Evolutionary conservation across 768 basidiomycete species (phyloP).

Genomic region (Psilocybe azurescens): DNA sequence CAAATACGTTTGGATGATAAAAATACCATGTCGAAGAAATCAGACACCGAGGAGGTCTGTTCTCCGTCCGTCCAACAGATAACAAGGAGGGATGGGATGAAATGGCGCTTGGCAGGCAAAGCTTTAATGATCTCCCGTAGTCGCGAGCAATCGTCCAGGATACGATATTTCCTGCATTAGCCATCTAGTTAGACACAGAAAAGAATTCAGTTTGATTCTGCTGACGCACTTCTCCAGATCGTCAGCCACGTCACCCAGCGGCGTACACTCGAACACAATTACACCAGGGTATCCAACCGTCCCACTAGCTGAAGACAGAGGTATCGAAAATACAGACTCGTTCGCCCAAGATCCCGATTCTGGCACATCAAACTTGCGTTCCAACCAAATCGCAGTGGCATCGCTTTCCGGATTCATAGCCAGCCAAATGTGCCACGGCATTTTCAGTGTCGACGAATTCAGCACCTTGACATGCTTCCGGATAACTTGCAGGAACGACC

Average conservation of each 20-base stretch:
- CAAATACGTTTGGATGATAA: neutral
- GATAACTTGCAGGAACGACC: conserved; percentile 65
- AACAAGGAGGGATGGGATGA: conserved; percentile 63
- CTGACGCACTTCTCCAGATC: conserved; percentile 65
- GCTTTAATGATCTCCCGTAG: conserved; percentile 65
- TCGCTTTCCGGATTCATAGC: conserved; percentile 76
- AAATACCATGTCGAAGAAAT: conserved; percentile 66
- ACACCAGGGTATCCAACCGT: conserved; percentile 59
- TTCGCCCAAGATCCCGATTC: conserved; percentile 65
- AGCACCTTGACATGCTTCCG: conserved; percentile 42
- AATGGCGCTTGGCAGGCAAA: conserved; percentile 60
- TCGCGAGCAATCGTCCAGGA: conserved; percentile 75
- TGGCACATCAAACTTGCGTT: conserved; percentile 76
- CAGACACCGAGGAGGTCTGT: conserved; percentile 41
- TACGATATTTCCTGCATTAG: conserved; percentile 62
- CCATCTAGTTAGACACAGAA: too few relatives aligned
- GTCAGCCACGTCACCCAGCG: conserved; percentile 64
- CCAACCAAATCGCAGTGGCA: conserved; percentile 81
- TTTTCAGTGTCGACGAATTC: conserved; percentile 33
- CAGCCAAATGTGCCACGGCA: conserved; percentile 73
- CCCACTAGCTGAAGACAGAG: conserved; percentile 36
- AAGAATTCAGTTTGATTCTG: neutral
- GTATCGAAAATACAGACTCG: conserved; percentile 67
- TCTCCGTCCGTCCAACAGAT: conserved; percentile 63
- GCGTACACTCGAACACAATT: conserved; percentile 78